Evolutionary conservation across 1,284 basidiomycete species (phyloP), one percentile per base, ranked within the genome.

Genomic region (Chiua sp.): DNA sequence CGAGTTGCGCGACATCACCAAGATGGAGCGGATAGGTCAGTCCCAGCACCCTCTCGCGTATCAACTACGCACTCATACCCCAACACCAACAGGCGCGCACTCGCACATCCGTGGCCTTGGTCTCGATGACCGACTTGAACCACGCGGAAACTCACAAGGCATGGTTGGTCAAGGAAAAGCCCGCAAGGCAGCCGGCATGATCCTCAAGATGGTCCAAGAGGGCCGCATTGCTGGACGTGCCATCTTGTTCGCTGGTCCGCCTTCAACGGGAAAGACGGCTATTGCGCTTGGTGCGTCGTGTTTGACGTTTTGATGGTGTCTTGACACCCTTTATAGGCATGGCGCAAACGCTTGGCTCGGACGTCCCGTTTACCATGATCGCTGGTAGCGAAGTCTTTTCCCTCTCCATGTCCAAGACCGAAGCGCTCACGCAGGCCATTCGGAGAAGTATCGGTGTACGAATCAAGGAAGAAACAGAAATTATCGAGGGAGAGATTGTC

Each of bases 301-400:
- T 15, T 33, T 18, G 7, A 6, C 7, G 18, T 39, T 18, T 4
- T 16, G 33, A 26, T 33, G 10, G 39, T 16, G n/a, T 22, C 6
- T 50, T 64, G n/a, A 65, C 44, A 16, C 15, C 13, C 2, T 47
- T 49, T 32, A 11, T 63, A 96, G 94, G 94, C 60, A 98, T 99
- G 96, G 94, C 97, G 4, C 96, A 98, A 77, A 93, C 90, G 2
- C 82, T 99, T 16, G 97, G 97, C 2, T 72, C 89, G 3, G 96
- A 98, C 69, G 96, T 98, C 1, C 97, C 98, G 0, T 99, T 98
- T 76, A 98, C 96, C 7, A 96, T 94, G 87, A 94, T 99, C 69
- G 94, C 95, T 33, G 96, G 92, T 16, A 96, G 94, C 78, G 97
- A 99, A 77, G 96, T 99, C 59, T 99, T 98, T 80, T 98, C 95